These are phyloP conservation scores for Phytophthora tentaculata DNA, from an alignment of 352 stramenopile species.

Conservation along the genomic window DNA sequence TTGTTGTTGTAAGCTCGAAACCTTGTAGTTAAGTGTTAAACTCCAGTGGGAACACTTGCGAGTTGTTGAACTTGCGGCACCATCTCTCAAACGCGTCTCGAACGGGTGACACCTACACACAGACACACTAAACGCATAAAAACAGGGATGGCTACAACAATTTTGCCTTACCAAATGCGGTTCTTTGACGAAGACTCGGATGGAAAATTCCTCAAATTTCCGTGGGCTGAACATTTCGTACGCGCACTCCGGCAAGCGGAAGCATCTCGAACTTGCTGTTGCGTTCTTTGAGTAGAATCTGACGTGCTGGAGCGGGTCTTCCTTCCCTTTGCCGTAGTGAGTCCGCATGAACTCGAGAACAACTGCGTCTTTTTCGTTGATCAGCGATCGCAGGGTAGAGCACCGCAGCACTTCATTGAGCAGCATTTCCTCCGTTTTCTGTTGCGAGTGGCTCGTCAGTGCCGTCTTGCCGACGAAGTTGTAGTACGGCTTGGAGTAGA, in stretches of 20 bases:
- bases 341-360: slow-evolving; percentile 85
- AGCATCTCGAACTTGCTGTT: slow-evolving; percentile 51
- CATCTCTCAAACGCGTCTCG: slow-evolving; percentile 64
- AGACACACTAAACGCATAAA: too few species aligned
- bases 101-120: slow-evolving; percentile 46
- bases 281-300: slow-evolving; percentile 86
- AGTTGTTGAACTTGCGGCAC: slow-evolving; percentile 61
- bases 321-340: slow-evolving; percentile 82
- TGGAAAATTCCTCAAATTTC: slow-evolving; percentile 70
- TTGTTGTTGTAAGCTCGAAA: background rate
- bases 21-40: slow-evolving; percentile 17
- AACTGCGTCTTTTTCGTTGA: slow-evolving; percentile 54
- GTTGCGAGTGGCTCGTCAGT: slow-evolving; percentile 50
- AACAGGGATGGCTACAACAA: background rate
- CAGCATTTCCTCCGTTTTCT: slow-evolving; percentile 56
- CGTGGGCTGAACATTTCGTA: slow-evolving; percentile 76
- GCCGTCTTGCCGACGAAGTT: slow-evolving; percentile 74
- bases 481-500: slow-evolving; percentile 81
- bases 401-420: slow-evolving; percentile 66
- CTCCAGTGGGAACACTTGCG: slow-evolving; percentile 45
- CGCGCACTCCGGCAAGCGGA: slow-evolving; percentile 50
- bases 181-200: slow-evolving; percentile 80
- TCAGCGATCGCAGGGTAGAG: slow-evolving; percentile 39
- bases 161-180: slow-evolving; percentile 48
- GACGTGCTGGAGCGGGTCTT: slow-evolving; percentile 73